Base-by-base conservation (phyloP, 345 rosid genomes). In the Eucalyptus marginata region DNA sequence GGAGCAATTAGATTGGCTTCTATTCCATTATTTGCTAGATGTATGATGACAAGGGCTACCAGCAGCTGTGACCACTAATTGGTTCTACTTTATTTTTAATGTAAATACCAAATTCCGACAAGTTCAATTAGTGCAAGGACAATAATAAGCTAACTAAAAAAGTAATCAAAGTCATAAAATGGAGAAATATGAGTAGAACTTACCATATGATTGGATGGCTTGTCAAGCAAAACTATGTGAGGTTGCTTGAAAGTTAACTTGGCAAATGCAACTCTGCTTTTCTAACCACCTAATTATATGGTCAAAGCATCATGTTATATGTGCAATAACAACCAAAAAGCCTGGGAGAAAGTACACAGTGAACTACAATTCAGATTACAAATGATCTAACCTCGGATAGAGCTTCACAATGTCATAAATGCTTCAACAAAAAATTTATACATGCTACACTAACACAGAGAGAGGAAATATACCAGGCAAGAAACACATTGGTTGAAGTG, bases 21-120 rank as follows among this genome's bases (percentile, higher is more conserved):
- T 64, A 2, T 64, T 64, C 10, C 18, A 7, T 62, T 62, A 62
- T 62, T 13, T 13, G 33, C 13, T 62, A 6, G 68, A 62, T 6
- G 17, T 62, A 62, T 13, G 3, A 62, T 62, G 71, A 7, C 33
- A 3, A 29, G 29, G 71, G 33, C 36, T n/a, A 17, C 36, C 36
- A 2, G 3, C 2, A 64, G 5, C 3, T n/a, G 2, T 64, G 36
- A n/a, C 7, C 76, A n/a, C 20, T 4, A 4, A 14, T 64, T 14
- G 17, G 20, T 64, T 64, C 18, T n/a, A n/a, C 11, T n/a, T 0
- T n/a, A 15, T 15, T 64, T 64, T n/a, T 5, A 64, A 64, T 64
- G 76, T 64, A 64, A 7, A 64, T 1, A 64, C 22, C 1, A n/a
- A 0, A 66, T 66, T 66, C 12, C 3, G 11, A 66, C 2, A 66